Evolutionary conservation across 2,329 filamentous ascomycete genomes (phyloP), one percentile per base, ranked within the genome.

Genomic region (Lomentospora prolificans): DNA sequence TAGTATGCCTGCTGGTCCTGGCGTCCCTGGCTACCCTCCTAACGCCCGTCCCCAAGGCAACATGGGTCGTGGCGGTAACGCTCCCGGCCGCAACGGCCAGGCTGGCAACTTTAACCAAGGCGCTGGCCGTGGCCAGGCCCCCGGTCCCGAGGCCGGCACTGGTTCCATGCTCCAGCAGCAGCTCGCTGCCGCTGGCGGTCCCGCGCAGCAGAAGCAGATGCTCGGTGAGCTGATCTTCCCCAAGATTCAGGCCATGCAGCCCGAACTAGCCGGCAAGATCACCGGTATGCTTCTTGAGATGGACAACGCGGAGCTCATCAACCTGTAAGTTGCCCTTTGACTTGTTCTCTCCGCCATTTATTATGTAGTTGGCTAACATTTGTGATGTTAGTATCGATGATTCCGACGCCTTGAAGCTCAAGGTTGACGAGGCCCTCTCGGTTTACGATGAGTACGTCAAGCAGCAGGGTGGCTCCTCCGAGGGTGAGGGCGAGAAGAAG

Each of bases 391-490:
- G 91, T 61, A 90, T 95, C 63, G 89, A 92, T 69, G 90, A 97
- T 67, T 90, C 96, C 51, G 75, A 77, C 64, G 89, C 91, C 69
- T 86, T 99, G 58, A 89, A 90, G 70, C 83, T 86, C 72, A 99
- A 99, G 86, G 94, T 99, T 58, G 90, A 96, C 59, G 94, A 99
- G 78, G 94, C 94, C 63, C 87, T 99, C 69, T 89, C 83, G 64
- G 94, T 99, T 65, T 99, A 97, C 72, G 90, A 99, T 68, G 94
- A 99, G 74, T 99, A 99, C 73, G 86, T 97, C 76, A 97, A 97
- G 85, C 84, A 82, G 68, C 89, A 94, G 70, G 67, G 68, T 36
- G 68, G 60, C 33, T 72, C 67, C 58, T 57, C 62, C 41, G 69
- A 72, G 60, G 67, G 63, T 53, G 70, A 63, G 55, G 73, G 74